A percentile compares a stretch with the other conserved stretches of the same genome.
Conservation (phyloP, 129 eudicot species). For the Sambucus nigra region DNA sequence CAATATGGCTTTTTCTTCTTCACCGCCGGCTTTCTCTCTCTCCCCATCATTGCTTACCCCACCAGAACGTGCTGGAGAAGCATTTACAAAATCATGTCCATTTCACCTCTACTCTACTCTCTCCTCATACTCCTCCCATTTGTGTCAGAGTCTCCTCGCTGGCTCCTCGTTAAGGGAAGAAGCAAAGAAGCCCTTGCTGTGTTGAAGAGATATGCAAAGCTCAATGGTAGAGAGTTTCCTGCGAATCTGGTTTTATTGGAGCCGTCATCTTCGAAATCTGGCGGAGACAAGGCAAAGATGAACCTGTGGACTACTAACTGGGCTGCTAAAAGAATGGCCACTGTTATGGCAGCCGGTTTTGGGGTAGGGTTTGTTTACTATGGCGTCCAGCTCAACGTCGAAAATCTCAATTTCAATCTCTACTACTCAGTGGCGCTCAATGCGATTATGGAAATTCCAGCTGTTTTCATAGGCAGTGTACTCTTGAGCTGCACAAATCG, state of each 20-base stretch:
- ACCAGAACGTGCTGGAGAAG: conserved; percentile 30
- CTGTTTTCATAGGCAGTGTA: conserved; percentile 34
- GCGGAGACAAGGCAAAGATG: conserved; percentile 2
- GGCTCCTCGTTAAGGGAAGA: conserved; percentile 36
- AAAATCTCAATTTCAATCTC: conserved; percentile 27
- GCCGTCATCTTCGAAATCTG: conserved; percentile 9
- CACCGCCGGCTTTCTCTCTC: conserved; percentile 38
- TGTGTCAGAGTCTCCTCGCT: conserved; percentile 40
- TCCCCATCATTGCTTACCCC: conserved; percentile 37
- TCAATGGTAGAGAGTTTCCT: conserved; percentile 33
- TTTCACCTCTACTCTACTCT: conserved; percentile 24
- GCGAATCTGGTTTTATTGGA: conserved; percentile 14
- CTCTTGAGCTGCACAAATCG: conserved; percentile 20
- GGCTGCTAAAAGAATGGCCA: conserved; percentile 27
- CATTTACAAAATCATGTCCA: conserved; percentile 22
- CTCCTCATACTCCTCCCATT: conserved; percentile 19
- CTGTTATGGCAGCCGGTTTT: conserved; percentile 30
- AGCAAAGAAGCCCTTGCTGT: conserved; percentile 28
- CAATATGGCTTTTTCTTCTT: conserved; percentile 43
- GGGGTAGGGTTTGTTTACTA: conserved; percentile 38
- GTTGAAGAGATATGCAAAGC: conserved; percentile 19
- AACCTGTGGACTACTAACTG: conserved; percentile 26
- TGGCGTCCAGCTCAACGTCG: conserved; percentile 36
- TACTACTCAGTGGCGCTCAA: conserved; percentile 31
- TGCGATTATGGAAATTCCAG: conserved; percentile 44